These are phyloP conservation scores for Pichia sp. DNA, from an alignment of 1,139 yeast genomes.

Conservation along the genomic window DNA sequence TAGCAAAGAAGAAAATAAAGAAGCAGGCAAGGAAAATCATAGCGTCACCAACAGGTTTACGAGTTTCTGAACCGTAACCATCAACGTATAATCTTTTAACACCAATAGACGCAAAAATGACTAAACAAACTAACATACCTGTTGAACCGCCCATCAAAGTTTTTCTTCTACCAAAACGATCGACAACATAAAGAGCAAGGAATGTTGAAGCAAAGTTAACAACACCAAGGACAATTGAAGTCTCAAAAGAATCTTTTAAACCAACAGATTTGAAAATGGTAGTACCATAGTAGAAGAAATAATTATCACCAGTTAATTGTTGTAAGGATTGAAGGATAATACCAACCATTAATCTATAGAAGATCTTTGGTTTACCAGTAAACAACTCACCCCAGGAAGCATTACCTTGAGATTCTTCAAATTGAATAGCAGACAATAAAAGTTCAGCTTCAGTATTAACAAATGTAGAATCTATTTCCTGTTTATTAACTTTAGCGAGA, in stretches of 20 bases:
- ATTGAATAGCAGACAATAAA: conserved; percentile 56
- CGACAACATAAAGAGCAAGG: conserved; percentile 58
- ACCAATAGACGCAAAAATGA: conserved; percentile 64
- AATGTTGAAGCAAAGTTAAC: conserved; percentile 75
- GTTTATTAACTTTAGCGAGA: conserved; percentile 56
- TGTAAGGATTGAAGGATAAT: conserved; percentile 60
- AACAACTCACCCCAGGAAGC: conserved; percentile 65
- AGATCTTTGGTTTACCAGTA: conserved; percentile 59
- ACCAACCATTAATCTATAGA: conserved; percentile 61
- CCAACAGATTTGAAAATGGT: conserved; percentile 74
- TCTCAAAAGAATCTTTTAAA: conserved; percentile 62
- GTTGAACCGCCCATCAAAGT: conserved; percentile 58
- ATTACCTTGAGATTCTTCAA: conserved; percentile 54
- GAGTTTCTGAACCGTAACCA: conserved; percentile 32
- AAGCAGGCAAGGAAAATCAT: conserved; percentile 73
- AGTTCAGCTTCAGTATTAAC: conserved; percentile 52
- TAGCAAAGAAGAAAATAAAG: conserved; percentile 76
- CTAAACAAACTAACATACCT: conserved; percentile 58
- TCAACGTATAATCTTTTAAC: conserved; percentile 54
- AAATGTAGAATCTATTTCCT: conserved; percentile 51
- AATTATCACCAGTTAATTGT: conserved; percentile 75
- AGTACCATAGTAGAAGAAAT: conserved; percentile 78
- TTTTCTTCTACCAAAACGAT: conserved; percentile 62
- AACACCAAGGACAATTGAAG: conserved; percentile 69
- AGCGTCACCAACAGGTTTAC: conserved; percentile 57